Evolutionary conservation across 768 basidiomycete genomes (phyloP).

Genomic region (Candolleomyces eurysporus): DNA sequence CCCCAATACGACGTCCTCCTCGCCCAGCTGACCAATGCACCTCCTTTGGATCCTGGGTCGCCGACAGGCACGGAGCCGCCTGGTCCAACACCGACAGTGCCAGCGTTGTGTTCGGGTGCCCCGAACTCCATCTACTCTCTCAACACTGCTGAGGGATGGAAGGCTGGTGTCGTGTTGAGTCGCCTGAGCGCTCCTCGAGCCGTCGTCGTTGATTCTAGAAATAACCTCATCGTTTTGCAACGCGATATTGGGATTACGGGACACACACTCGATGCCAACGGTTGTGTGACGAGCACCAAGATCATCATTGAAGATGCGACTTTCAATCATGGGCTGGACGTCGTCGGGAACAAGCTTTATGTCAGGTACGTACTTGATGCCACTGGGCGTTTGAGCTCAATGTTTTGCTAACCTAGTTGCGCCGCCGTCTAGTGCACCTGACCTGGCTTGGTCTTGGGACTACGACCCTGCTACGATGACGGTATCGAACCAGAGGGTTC

Average conservation of each 20-base stretch:
- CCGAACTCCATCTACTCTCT: neutral
- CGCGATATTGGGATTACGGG: constrained; percentile 3
- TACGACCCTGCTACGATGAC: constrained; percentile 14
- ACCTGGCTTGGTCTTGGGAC: constrained; percentile 16
- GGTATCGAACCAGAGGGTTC: constrained; percentile 8
- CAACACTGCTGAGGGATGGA: neutral
- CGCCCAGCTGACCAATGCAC: neutral
- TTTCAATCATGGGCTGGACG: constrained; percentile 14
- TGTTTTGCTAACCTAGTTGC: neutral
- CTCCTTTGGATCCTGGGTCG: neutral
- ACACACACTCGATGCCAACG: constrained; percentile 9
- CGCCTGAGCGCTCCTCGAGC: constrained; percentile 1
- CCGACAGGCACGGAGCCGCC: neutral
- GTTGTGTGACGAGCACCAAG: constrained; percentile 15
- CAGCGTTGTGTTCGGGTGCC: constrained; percentile 1
- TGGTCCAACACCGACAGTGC: neutral
- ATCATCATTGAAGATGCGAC: constrained; percentile 9
- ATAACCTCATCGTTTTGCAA: constrained; percentile 4
- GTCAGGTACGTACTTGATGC: neutral
- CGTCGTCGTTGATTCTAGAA: neutral
- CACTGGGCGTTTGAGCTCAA: neutral
- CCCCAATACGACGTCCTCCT: neutral
- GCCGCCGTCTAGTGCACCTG: constrained; percentile 4
- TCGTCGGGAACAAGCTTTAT: constrained; percentile 10
- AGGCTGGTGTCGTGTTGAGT: neutral